Base-by-base conservation (phyloP, 1,284 basidiomycete species). In the Exobasidium cylindrosporum region DNA sequence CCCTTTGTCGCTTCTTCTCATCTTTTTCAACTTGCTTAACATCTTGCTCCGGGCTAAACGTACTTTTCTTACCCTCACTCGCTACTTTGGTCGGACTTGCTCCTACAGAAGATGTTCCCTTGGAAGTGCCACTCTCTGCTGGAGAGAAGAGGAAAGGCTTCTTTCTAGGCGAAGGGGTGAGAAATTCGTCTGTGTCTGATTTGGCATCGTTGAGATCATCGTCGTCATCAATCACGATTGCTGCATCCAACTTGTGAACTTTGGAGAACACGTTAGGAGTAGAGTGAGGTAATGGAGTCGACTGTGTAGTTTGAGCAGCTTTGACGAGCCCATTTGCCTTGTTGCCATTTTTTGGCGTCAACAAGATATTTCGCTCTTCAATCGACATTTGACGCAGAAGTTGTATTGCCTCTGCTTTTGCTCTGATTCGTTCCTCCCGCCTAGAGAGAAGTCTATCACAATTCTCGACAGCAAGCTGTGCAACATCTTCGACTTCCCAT, bases 401-500 rank as follows among this genome's bases (percentile, higher is more conserved):
- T 30, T 61, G 58, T 29, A 54, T 44, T 17, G 69, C 70, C 40
- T 73, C 65, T 1, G 24, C 29, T 10, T 61, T 61, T 3, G 88
- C 91, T 81, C 87, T 85, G 21, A 84, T 68, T 60, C 91, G 84
- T 69, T 93, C 90, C 28, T 83, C 82, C 13, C 84, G 80, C 67
- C 91, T 84, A n/a, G 80, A 80, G 32, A 87, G 84, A 1, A 85
- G 85, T 76, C 86, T 89, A 63, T 90, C 88, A 61, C 83, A 82
- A 6, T 84, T 83, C 70, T 85, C 85, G 73, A 86, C 87, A 0
- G 91, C 90, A 31, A 93, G 80, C 86, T 88, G 88, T 53, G 85
- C 82, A 55, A 84, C 82, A 14, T 86, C 83, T 67, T 84, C 87
- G 5, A 89, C 87, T 76, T 94, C 91, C 91, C 91, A 93, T 64